These are phyloP conservation scores for Eutrema japonicum DNA, from an alignment of 345 rosid species.

Conservation along the genomic window DNA sequence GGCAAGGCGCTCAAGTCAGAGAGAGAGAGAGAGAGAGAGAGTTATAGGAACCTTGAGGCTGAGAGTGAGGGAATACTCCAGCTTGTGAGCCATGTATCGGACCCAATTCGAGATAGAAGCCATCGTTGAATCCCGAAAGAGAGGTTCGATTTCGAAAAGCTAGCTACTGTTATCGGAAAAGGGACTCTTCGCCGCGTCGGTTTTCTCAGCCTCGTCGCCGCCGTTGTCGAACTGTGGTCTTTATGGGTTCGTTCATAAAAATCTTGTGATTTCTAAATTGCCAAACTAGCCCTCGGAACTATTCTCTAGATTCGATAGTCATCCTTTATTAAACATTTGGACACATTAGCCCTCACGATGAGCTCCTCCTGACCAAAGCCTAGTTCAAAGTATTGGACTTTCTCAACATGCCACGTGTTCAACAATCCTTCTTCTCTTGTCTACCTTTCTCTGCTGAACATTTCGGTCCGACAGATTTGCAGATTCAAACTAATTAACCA, in stretches of 20 bases:
- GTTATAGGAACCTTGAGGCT: conserved; percentile 60
- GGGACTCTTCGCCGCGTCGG: conserved; percentile 33
- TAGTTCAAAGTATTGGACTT: conserved; percentile 25
- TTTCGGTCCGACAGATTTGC: conserved; percentile 37
- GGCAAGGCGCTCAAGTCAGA: background rate
- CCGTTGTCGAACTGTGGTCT: conserved; percentile 30
- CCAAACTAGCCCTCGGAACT: conserved; percentile 19
- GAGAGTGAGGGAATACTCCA: conserved; percentile 68
- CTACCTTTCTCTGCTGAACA: conserved; percentile 19
- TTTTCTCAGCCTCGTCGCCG: conserved; percentile 38
- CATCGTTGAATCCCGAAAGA: conserved; percentile 47
- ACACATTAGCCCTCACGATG: conserved; percentile 15
- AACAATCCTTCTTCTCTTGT: conserved; percentile 13
- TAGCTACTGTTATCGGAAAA: conserved; percentile 3
- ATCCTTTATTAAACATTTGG: background rate
- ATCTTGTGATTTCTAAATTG: conserved; percentile 11
- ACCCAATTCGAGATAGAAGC: conserved; percentile 71
- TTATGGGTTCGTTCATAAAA: conserved; percentile 26
- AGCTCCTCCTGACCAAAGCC: conserved; percentile 5
- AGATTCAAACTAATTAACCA: conserved; percentile 17
- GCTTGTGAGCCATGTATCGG: conserved; percentile 72
- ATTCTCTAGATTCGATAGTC: background rate
- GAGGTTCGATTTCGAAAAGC: conserved; percentile 8
- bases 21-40: conserved; percentile 24
- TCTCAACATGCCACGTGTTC: conserved; percentile 44